Evolutionary conservation across 768 basidiomycete genomes (phyloP).

Genomic region (Collybia sp.): DNA sequence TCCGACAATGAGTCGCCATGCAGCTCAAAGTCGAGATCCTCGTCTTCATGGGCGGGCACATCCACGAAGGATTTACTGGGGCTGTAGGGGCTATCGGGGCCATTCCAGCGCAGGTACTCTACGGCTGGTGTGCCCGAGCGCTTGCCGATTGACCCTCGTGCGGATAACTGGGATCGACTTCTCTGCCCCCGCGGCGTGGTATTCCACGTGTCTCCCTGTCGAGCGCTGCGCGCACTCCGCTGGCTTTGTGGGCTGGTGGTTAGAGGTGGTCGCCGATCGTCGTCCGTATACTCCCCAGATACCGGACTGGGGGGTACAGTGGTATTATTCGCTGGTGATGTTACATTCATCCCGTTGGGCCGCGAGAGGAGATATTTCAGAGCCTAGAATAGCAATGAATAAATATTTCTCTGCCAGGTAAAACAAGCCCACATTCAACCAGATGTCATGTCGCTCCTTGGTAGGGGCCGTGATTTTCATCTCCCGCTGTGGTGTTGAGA

Average conservation of each 20-base stretch:
- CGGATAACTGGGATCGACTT: slow-evolving; percentile 76
- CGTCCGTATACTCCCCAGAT: slow-evolving; percentile 45
- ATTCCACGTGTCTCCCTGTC: slow-evolving; percentile 62
- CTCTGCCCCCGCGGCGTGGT: slow-evolving; percentile 74
- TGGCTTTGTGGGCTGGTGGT: slow-evolving; percentile 71
- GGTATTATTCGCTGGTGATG: slow-evolving; percentile 32
- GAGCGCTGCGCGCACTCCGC: slow-evolving; percentile 58
- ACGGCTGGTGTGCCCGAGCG: slow-evolving; percentile 88
- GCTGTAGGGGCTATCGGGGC: slow-evolving; percentile 72
- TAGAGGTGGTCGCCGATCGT: slow-evolving; percentile 41
- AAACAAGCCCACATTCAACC: slow-evolving; percentile 69
- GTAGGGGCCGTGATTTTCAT: slow-evolving; percentile 98
- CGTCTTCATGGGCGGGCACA: slow-evolving; percentile 42
- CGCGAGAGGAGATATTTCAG: slow-evolving; percentile 86
- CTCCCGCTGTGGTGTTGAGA: slow-evolving; percentile 90
- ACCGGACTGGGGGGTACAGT: slow-evolving; percentile 44
- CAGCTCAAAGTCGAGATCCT: slow-evolving; percentile 79
- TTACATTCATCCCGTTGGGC: slow-evolving; percentile 40
- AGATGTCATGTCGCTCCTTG: slow-evolving; percentile 95
- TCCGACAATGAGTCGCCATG: slow-evolving; percentile 71
- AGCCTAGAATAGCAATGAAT: slow-evolving; percentile 47
- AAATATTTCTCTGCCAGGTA: slow-evolving; percentile 8
- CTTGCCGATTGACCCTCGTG: slow-evolving; percentile 73
- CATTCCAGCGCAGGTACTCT: slow-evolving; percentile 82
- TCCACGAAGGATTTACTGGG: slow-evolving; percentile 68